Evolutionary conservation across 768 basidiomycete genomes (phyloP).

Genomic region (Boletus insuetus): DNA sequence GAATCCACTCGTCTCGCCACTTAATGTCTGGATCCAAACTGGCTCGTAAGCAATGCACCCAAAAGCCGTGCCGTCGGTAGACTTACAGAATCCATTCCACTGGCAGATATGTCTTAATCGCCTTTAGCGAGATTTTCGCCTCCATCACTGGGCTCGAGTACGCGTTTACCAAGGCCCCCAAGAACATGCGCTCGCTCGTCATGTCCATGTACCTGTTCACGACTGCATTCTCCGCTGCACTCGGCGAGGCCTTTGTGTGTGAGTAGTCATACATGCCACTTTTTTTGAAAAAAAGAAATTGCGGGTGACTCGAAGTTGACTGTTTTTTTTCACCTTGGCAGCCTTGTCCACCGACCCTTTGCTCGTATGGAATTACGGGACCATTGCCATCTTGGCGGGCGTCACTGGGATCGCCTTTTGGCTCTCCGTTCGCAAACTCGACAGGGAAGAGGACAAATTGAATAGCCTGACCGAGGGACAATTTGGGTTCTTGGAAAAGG

Average conservation of each 20-base stretch:
- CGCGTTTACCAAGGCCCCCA: slow-evolving; percentile 86
- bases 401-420: slow-evolving; percentile 54
- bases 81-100: neutral
- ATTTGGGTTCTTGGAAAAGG: slow-evolving; percentile 14
- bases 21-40: slow-evolving; percentile 79
- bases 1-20: slow-evolving; percentile 54
- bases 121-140: slow-evolving; percentile 70
- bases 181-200: slow-evolving; percentile 84
- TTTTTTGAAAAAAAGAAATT: too few species aligned
- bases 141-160: slow-evolving; percentile 84
- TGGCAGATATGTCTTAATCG: slow-evolving; percentile 60
- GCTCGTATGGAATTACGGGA: slow-evolving; percentile 72
- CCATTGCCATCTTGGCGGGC: slow-evolving; percentile 55
- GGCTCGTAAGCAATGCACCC: slow-evolving; percentile 48
- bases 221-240: slow-evolving; percentile 55
- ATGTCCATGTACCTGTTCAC: slow-evolving; percentile 67
- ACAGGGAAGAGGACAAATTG: slow-evolving; percentile 59
- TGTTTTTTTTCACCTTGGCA: slow-evolving; percentile 10
- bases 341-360: slow-evolving; percentile 71
- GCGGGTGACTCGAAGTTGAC: neutral
- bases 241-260: slow-evolving; percentile 75
- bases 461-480: slow-evolving; percentile 50
- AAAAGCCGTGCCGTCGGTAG: neutral
- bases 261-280: slow-evolving; percentile 23
- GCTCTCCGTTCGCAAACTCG: slow-evolving; percentile 52